Conservation (phyloP, 805 yeast genomes). For the Zygotorulaspora sp. region DNA sequence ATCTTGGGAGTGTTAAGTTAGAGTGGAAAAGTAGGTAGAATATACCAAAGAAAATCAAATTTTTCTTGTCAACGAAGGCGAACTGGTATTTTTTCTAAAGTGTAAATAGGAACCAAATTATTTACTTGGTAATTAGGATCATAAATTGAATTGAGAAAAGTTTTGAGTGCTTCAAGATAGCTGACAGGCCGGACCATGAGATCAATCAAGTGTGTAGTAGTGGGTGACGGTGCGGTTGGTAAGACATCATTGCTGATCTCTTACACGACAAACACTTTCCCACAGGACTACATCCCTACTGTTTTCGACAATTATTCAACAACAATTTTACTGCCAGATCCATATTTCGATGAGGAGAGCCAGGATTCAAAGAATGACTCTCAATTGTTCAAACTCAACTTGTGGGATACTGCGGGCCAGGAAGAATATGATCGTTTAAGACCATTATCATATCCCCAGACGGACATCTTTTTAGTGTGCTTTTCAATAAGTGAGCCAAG, state of each 20-base stretch:
- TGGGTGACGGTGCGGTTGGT: slow-evolving; percentile 95
- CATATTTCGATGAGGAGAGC: slow-evolving; percentile 39
- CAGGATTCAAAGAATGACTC: slow-evolving; percentile 16
- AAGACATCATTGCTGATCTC: slow-evolving; percentile 84
- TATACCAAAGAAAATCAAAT: no score
- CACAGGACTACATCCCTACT: slow-evolving; percentile 90
- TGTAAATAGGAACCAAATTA: no score
- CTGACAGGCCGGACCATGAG: slow-evolving; percentile 47
- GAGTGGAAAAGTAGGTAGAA: no score
- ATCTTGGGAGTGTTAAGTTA: no score
- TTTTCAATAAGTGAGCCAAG: slow-evolving; percentile 79
- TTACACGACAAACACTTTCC: slow-evolving; percentile 88
- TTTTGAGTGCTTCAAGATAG: neutral
- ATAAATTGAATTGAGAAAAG: no score
- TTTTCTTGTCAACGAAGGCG: no score
- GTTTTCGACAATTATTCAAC: slow-evolving; percentile 91
- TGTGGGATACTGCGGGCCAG: slow-evolving; percentile 97
- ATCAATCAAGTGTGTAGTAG: slow-evolving; percentile 86
- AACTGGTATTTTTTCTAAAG: no score
- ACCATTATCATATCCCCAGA: slow-evolving; percentile 88
- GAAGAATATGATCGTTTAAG: slow-evolving; percentile 85
- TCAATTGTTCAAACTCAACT: slow-evolving; percentile 75
- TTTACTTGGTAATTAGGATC: no score
- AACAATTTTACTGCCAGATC: slow-evolving; percentile 51
- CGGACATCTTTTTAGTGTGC: slow-evolving; percentile 82